Conservation (phyloP, 2,329 filamentous ascomycete genomes). For the Aspergillus alliaceus region DNA sequence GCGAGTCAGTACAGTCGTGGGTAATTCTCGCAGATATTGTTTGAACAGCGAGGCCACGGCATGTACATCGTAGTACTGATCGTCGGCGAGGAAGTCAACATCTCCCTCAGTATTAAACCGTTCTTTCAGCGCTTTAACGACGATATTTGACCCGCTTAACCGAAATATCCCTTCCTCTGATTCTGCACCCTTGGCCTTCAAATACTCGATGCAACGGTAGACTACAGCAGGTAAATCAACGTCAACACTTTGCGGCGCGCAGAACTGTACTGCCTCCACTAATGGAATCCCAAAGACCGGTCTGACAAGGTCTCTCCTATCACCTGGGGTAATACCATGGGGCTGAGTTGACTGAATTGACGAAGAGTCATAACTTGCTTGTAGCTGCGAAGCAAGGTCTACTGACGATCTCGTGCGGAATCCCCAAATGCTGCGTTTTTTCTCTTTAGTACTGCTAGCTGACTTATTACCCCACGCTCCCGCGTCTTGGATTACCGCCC, state of each 20-base stretch:
- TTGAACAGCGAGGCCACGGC: constrained; percentile 93
- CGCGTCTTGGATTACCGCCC: constrained; percentile 77
- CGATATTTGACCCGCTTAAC: constrained; percentile 91
- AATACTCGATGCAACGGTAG: constrained; percentile 91
- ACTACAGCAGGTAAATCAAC: constrained; percentile 86
- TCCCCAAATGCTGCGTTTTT: constrained; percentile 71
- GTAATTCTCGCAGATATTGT: constrained; percentile 87
- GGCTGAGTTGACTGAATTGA: constrained; percentile 55
- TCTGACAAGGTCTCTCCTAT: constrained; percentile 56
- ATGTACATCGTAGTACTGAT: constrained; percentile 90
- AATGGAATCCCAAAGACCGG: constrained; percentile 84
- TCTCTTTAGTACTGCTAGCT: constrained; percentile 67
- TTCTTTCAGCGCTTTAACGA: constrained; percentile 87
- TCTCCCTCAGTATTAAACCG: constrained; percentile 93
- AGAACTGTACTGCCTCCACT: constrained; percentile 80
- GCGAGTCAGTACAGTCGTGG: constrained; percentile 84
- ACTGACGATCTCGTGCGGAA: constrained; percentile 69
- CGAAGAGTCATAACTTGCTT: constrained; percentile 30
- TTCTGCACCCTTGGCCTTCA: constrained; percentile 77
- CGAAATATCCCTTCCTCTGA: constrained; percentile 95
- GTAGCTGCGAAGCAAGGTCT: constrained; percentile 52
- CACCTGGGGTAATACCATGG: constrained; percentile 49
- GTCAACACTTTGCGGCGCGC: constrained; percentile 68
- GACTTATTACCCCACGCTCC: constrained; percentile 83
- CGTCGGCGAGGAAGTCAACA: constrained; percentile 75